Conservation (phyloP, 176 grass and related monocot species). For the Musa troglodytarum region DNA sequence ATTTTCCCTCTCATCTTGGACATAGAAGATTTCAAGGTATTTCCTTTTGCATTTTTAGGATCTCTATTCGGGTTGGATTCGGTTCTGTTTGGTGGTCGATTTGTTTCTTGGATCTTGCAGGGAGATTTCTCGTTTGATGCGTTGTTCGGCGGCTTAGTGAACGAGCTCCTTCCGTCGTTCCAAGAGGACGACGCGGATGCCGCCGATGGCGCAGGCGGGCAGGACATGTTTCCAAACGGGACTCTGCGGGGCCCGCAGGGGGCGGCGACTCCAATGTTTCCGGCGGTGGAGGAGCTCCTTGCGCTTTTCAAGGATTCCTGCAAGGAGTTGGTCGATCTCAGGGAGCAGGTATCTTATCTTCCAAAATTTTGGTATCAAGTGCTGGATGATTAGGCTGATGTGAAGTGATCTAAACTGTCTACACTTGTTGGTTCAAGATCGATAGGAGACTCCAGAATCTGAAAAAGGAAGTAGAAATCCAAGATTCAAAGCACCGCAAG, state of each 20-base stretch:
- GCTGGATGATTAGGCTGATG: not conserved
- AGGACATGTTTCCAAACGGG: conserved; percentile 18
- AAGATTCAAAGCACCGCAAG: conserved; percentile 85
- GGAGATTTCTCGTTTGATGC: conserved; percentile 94
- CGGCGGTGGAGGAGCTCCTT: conserved; percentile 81
- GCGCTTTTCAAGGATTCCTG: conserved; percentile 93
- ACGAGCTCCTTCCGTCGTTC: conserved; percentile 83
- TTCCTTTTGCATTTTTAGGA: not conserved
- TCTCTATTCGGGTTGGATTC: not conserved
- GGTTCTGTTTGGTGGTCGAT: not conserved
- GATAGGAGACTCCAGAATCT: conserved; percentile 88
- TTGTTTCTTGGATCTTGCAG: conserved; percentile 17
- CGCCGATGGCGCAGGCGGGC: conserved; percentile 23
- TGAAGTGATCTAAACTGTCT: not conserved
- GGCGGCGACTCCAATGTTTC: conserved; percentile 54
- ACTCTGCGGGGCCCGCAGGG: conserved; percentile 20
- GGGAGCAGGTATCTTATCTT: conserved; percentile 48
- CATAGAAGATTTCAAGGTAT: conserved; percentile 95
- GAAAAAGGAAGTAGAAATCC: conserved; percentile 79
- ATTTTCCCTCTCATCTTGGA: conserved; percentile 81
- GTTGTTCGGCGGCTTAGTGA: conserved; percentile 76
- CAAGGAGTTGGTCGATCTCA: conserved; percentile 95
- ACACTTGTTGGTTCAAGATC: conserved; percentile 43
- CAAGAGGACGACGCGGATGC: conserved; percentile 37
- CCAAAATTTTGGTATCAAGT: not conserved